Base-by-base conservation (phyloP, 2,329 filamentous ascomycete genomes). In the Beauveria australis region DNA sequence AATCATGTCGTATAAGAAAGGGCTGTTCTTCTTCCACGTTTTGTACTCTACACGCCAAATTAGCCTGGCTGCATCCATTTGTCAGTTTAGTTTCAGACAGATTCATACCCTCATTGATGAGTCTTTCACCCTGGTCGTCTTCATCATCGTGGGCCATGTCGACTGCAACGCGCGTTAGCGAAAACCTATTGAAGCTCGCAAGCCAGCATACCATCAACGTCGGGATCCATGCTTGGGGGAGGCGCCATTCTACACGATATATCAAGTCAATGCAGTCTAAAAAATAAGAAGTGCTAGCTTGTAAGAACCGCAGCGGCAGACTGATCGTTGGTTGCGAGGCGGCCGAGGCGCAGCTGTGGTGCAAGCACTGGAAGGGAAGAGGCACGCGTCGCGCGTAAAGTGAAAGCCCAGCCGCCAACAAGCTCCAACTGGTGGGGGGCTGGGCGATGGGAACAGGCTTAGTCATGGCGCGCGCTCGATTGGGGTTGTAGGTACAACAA, bases 1-100 rank as follows among this genome's bases (percentile, higher is more conserved):
- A 66, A 99, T 94, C 86, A 97, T 91, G 74, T 99, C 94, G 75
- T 99, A 99, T 68, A 99, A 88, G 72, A 97, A 97, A 3, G 94
- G 92, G 66, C 90, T 91, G 76, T 99, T 99, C 81, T 99, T 99
- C 82, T 99, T 99, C 94, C 94, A 99, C 66, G 93, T 97, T 75
- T 99, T 99, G 84, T 99, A 99, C 74, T 99, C 94, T 92, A 33
- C 19, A 19, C 26, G 40, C 28, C 19, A 46, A 33, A 47, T 68
- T 18, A 63, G 59, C 46, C 14, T 52, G 6, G 14, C 18, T 3
- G 2, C 41, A 26, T 51, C 19, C 12, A 19, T 12, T 12, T 26
- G 2, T 4, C 18, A n/a, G 10, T 16, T 18, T 10, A 24, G 3
- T 24, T n/a, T 1, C 4, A 37, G n/a, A 9, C 14, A 22, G 14